Evolutionary conservation across 1,284 basidiomycete species (phyloP).

Genomic region (Leccinum griseonigrum): DNA sequence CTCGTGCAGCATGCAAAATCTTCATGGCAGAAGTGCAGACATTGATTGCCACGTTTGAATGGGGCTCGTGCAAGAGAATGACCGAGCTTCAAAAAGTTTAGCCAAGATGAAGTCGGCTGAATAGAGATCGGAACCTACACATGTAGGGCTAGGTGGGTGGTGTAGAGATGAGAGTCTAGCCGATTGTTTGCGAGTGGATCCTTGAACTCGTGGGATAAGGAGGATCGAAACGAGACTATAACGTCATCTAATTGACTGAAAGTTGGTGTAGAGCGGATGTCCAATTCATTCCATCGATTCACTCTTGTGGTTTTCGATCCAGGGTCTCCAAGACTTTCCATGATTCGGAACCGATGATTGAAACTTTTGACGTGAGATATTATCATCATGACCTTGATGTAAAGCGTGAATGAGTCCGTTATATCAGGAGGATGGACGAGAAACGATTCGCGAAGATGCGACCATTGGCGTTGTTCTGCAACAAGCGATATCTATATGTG

Average conservation of each 20-base stretch:
- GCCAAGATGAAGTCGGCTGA: conserved; percentile 3
- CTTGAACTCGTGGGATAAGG: conserved; percentile 56
- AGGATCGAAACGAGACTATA: conserved; percentile 52
- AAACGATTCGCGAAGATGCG: conserved; percentile 57
- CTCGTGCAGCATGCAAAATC: conserved; percentile 61
- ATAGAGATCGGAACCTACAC: conserved; percentile 45
- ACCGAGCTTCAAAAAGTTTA: conserved; percentile 43
- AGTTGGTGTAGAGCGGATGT: conserved; percentile 56
- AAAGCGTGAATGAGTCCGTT: conserved; percentile 72
- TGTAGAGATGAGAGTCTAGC: conserved; percentile 66
- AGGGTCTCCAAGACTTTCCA: conserved; percentile 53
- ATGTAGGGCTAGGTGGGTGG: conserved; percentile 58
- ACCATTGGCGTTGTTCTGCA: conserved; percentile 64
- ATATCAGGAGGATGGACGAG: conserved; percentile 59
- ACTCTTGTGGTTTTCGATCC: conserved; percentile 16
- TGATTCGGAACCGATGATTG: conserved; percentile 63
- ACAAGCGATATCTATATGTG: conserved; percentile 46
- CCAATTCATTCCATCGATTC: conserved; percentile 35
- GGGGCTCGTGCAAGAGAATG: conserved; percentile 70
- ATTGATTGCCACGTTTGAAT: conserved; percentile 55
- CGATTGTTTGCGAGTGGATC: conserved; percentile 54
- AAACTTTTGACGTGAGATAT: conserved; percentile 71
- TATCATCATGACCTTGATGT: conserved; percentile 66
- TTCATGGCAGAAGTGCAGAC: conserved; percentile 65
- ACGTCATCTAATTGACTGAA: conserved; percentile 66